Evolutionary conservation across 1,139 yeast species (phyloP).

Genomic region (Kluyveromyces sp.): DNA sequence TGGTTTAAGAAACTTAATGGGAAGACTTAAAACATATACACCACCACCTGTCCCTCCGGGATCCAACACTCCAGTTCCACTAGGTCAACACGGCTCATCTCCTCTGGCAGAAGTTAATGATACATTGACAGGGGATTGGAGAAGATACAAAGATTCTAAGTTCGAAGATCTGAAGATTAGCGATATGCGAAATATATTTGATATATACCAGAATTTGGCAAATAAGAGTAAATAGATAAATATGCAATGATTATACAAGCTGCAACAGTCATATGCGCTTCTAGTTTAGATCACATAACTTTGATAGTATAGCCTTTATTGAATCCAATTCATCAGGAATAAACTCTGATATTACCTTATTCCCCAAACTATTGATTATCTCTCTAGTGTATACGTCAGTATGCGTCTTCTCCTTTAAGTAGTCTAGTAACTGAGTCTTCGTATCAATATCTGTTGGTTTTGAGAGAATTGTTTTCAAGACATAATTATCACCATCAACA

Average conservation of each 20-base stretch:
- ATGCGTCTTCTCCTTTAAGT: conserved; percentile 36
- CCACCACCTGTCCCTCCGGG: conserved; percentile 18
- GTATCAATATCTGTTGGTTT: conserved; percentile 36
- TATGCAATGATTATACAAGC: background rate
- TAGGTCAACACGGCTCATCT: background rate
- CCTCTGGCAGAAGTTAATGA: background rate
- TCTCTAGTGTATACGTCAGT: conserved; percentile 21
- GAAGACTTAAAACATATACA: conserved; percentile 25
- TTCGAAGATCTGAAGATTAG: conserved; percentile 25
- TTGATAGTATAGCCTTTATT: background rate
- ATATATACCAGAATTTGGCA: conserved; percentile 24
- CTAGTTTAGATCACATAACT: background rate
- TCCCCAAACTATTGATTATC: conserved; percentile 13
- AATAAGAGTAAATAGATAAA: conserved; percentile 5
- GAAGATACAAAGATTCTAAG: conserved; percentile 15
- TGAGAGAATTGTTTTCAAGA: conserved; percentile 33
- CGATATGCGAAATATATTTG: conserved; percentile 25
- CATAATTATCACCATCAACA: conserved; percentile 28
- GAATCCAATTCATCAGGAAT: background rate
- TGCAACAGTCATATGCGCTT: background rate
- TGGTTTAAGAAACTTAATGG: conserved; percentile 24
- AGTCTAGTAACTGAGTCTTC: conserved; percentile 43
- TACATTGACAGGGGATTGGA: conserved; percentile 11
- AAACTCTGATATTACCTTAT: conserved; percentile 6
- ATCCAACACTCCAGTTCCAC: no score